Evolutionary conservation across 257 asterid genomes (phyloP), one percentile per base, ranked within the genome.

Genomic region (Ligustrum vulgare): DNA sequence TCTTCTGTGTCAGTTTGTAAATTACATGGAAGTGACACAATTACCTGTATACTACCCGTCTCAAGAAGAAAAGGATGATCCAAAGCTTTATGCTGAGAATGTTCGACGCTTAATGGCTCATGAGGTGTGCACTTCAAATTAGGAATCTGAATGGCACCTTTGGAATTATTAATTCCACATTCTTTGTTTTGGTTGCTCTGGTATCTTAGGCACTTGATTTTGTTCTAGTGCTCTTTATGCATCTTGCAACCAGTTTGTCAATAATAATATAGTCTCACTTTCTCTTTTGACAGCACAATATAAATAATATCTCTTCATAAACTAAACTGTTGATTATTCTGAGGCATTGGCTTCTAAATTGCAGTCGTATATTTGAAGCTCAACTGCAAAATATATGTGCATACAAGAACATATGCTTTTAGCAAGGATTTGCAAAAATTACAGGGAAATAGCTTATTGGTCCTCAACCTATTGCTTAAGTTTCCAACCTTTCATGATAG

Each of bases 1-100:
- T 75, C 96, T 93, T 76, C 91, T 93, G 74, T 89, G 97, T 86
- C 98, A 93, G 84, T 89, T 90, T 84, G 92, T 84, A 68, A 93
- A 91, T 83, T 77, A 85, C 78, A 73, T 93, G 70, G 94, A 93
- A 82, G 97, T 89, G 82, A 89, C 69, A 36, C 79, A 86, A 67
- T 85, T 93, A 74, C 98, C 98, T 16, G 84, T 90, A 72, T 91
- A 93, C 82, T 82, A 79, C 76, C 98, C 98, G 68, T 90, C 98
- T 12, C 93, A 85, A 82, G 93, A 89, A 86, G 98, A 93, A 82
- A 89, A 84, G 84, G 91, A 86, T 75, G 94, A 93, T 31, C 97
- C 98, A 6, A 91, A 84, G 77, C 96, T 91, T 75, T 93, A 91
- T 75, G 97, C 98, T 67, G 93, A 87, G 37, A 91, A 93, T 76